phyloP scores from a whole-genome alignment of 352 stramenopile species.

The Phytophthora kernoviae region DNA sequence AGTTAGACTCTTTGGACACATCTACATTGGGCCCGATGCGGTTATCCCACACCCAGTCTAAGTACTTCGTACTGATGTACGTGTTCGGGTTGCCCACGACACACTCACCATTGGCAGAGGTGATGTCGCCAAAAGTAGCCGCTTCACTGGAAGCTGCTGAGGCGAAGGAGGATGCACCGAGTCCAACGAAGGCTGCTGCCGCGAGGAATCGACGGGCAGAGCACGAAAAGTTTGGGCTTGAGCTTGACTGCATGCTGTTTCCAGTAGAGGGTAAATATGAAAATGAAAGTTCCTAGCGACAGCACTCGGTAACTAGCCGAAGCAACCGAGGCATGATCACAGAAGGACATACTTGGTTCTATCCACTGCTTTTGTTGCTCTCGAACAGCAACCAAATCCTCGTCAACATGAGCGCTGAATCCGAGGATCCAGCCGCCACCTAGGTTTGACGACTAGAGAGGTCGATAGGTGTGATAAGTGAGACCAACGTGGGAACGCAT shows the following conservation, averaged over 20 bases:
- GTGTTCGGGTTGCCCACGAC: slow-evolving; percentile 19
- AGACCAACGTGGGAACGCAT: neutral
- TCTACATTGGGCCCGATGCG: slow-evolving; percentile 9
- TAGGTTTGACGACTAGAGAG: neutral
- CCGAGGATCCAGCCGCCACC: neutral
- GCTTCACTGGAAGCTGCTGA: slow-evolving; percentile 3
- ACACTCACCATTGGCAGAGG: slow-evolving; percentile 19
- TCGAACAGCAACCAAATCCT: slow-evolving; percentile 5
- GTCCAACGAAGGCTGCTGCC: neutral
- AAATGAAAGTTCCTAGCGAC: slow-evolving; percentile 3
- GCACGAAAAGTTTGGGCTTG: slow-evolving; percentile 1
- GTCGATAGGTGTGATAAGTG: neutral
- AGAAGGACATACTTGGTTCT: too few species aligned
- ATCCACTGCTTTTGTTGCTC: too few species aligned
- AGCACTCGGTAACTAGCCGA: too few species aligned
- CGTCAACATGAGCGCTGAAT: neutral
- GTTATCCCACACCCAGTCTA: slow-evolving; percentile 20
- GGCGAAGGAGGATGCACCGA: slow-evolving; percentile 2
- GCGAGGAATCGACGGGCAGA: slow-evolving; percentile 5
- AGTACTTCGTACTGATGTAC: slow-evolving; percentile 14
- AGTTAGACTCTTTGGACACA: slow-evolving; percentile 5
- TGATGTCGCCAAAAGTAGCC: slow-evolving; percentile 23
- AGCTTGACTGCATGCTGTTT: slow-evolving; percentile 11
- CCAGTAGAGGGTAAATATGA: slow-evolving; percentile 6
- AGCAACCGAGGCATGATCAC: too few species aligned